Base-by-base conservation (phyloP, 2,329 filamentous ascomycete species). In the Bipolaris oryzae region DNA sequence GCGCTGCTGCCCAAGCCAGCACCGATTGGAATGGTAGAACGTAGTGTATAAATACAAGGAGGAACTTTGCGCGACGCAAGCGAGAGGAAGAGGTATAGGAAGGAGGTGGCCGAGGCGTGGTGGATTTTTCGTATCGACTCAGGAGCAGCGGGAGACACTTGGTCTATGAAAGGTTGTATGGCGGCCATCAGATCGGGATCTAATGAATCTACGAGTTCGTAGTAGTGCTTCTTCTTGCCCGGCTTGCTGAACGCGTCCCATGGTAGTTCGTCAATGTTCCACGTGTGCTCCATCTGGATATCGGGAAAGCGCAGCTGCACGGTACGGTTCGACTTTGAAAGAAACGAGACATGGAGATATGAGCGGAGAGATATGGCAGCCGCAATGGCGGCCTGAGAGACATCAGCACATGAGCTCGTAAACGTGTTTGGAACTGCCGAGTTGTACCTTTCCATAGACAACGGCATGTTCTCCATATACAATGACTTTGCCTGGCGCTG, bases 381-480 rank as follows among this genome's bases (percentile, higher is more conserved):
- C 50, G 95, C 95, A 77, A 99, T 94, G 56, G 95, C 94, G 66
- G 92, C 87, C 89, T 92, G 51, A 3, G 28, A 38, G 57, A 43
- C 11, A 28, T 74, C 38, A 74, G 66, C 47, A 37, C 50, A 7
- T 31, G 28, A n/a, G 20, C 16, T 37, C 18, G 15, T 18, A 15
- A 6, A 38, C 10, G 31, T 16, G 37, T 11, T 11, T 5, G 6
- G 21, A 11, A 21, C 13, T 9, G n/a, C 15, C 31, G 16, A 23
- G 3, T 23, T 34, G 53, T 79, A 91, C 90, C 85, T 97, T 98
- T 73, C 93, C 93, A 73, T 99, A 87, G 18, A 99, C 95, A n/a
- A 98, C 95, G 2, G 95, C 90, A 80, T 99, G 95, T 77, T 99
- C 95, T 65, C 95, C 95, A 79, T 94, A 98, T 50, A 98, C 91